Evolutionary conservation across 2,329 filamentous ascomycete species (phyloP).

Genomic region (Fusarium sp.): DNA sequence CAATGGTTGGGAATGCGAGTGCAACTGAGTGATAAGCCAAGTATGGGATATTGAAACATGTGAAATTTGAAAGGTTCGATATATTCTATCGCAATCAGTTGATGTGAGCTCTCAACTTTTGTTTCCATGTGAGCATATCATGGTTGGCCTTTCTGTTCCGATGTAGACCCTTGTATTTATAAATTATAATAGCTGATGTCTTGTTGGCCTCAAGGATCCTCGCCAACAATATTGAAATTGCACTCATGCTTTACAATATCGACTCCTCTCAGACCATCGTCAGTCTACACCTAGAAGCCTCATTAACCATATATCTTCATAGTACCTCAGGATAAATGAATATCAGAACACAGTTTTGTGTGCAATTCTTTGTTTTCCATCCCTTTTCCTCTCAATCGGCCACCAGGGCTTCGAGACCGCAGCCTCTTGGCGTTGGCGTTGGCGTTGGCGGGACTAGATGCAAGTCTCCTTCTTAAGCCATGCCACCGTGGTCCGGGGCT

Average conservation of each 20-base stretch:
- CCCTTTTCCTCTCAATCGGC: conserved; percentile 26
- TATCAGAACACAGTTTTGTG: not conserved
- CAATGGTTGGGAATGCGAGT: not conserved
- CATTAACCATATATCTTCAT: no score
- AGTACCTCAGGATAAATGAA: not conserved
- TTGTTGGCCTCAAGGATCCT: conserved; percentile 1
- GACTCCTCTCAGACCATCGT: not conserved
- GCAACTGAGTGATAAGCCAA: not conserved
- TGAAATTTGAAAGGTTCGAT: not conserved
- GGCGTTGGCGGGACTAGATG: conserved; percentile 32
- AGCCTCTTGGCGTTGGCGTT: conserved; percentile 28
- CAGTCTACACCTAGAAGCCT: not conserved
- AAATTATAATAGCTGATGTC: not conserved
- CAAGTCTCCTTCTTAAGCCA: conserved; percentile 37
- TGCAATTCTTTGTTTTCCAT: conserved; percentile 20
- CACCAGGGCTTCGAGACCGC: conserved; percentile 32
- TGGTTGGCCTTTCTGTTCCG: conserved; percentile 11
- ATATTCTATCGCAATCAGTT: not conserved
- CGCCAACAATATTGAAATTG: conserved; percentile 1
- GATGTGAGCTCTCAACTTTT: not conserved
- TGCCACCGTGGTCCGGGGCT: conserved; percentile 33
- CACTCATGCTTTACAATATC: not conserved
- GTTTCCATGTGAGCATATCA: conserved; percentile 5
- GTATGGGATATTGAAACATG: not conserved
- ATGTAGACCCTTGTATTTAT: conserved; percentile 2